Evolutionary conservation across 2,329 filamentous ascomycete genomes (phyloP), one percentile per base, ranked within the genome.

Genomic region (Colletotrichum orchidophilum): DNA sequence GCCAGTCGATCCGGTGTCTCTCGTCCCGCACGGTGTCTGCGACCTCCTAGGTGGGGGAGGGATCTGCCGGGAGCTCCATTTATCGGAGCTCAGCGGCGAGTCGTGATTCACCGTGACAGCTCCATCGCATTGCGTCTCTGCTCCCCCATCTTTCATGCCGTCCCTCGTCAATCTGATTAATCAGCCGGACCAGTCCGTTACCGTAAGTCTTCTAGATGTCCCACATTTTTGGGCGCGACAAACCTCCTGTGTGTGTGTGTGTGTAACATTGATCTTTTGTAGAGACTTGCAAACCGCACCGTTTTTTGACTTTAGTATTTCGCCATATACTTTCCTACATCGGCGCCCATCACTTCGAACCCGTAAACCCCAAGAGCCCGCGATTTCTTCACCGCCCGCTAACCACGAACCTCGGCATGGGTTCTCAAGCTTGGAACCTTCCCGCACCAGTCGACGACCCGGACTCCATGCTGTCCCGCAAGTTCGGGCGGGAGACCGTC

Each of bases 401-500:
- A 46, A n/a, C 39, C n/a, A 46, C 39, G 13, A 69, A 53, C 9
- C 66, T 70, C 61, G 66, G 70, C 49, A 72, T 72, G 70, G 66
- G 70, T 57, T 70, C 70, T 60, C 70, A 72, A 49, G 55, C 61
- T 39, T 87, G 87, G 67, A 81, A 84, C 75, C 81, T 86, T 66
- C 81, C 84, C 65, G 74, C 79, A 60, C 81, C 77, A 73, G 80
- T 87, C 73, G 78, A 79, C 72, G 80, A 82, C 80, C 81, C 88
- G 81, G 83, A 87, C 80, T 90, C 88, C 13, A 94, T 94, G 90
- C 85, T 96, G 77, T 90, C 91, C 75, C 86, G 89, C 70, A 94
- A 92, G 78, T 96, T 95, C 82, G 94, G 94, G 81, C 91, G 89
- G 75, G 94, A 96, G 82, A 86, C 94, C 73, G 88, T 92, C 78